phyloP scores from a whole-genome alignment of 345 rosid species.

The thale cress (Arabidopsis thaliana) region TAIR10.1 NC_003076.8:23821501-23822000 shows the following conservation, averaged over 20 bases:
- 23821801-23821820: background rate
- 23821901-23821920: slow-evolving; percentile 88
- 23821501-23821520: slow-evolving; percentile 88
- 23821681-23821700: slow-evolving; percentile 51
- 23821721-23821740: slow-evolving; percentile 93
- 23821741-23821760: slow-evolving; percentile 82
- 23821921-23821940: slow-evolving; percentile 93
- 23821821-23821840: background rate
- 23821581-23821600: slow-evolving; percentile 55
- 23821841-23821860: slow-evolving; percentile 15
- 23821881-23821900: slow-evolving; percentile 69
- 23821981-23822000: slow-evolving; percentile 87
- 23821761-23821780: slow-evolving; percentile 84
- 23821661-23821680: slow-evolving; percentile 15
- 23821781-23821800: slow-evolving; percentile 58
- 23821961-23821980: slow-evolving; percentile 89
- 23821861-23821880: slow-evolving; percentile 21
- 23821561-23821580: slow-evolving; percentile 83
- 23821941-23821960: slow-evolving; percentile 92
- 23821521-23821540: slow-evolving; percentile 84
- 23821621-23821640: slow-evolving; percentile 2
- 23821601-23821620: background rate
- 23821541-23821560: slow-evolving; percentile 79
- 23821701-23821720: slow-evolving; percentile 94
- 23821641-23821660: slow-evolving; percentile 18